These are phyloP conservation scores for Fusarium floridanum DNA, from an alignment of 2,329 filamentous ascomycete genomes.

Conservation along the genomic window DNA sequence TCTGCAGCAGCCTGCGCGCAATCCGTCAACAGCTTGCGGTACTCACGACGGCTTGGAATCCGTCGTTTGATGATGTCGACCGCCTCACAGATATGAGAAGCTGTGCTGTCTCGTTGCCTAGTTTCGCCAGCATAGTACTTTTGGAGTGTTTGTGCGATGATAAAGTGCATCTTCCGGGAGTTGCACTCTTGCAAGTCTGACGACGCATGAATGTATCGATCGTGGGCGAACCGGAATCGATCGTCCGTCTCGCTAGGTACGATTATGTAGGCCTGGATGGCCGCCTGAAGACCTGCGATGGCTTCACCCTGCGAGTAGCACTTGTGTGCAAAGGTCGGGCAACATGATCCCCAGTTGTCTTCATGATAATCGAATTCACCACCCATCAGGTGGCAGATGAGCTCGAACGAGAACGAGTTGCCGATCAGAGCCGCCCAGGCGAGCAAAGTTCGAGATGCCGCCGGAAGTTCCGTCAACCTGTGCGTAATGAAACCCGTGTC, in stretches of 20 bases:
- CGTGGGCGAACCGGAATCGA: constrained; percentile 88
- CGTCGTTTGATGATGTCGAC: constrained; percentile 79
- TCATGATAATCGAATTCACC: constrained; percentile 76
- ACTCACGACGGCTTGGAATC: constrained; percentile 72
- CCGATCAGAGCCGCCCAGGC: constrained; percentile 90
- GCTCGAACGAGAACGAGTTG: constrained; percentile 83
- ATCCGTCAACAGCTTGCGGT: constrained; percentile 81
- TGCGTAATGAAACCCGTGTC: constrained; percentile 86
- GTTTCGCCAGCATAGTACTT: constrained; percentile 75
- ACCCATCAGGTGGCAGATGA: constrained; percentile 82
- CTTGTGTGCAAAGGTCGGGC: constrained; percentile 36
- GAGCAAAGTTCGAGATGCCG: constrained; percentile 80
- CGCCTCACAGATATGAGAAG: constrained; percentile 84
- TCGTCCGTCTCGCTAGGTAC: constrained; percentile 87
- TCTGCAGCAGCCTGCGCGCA: constrained; percentile 84
- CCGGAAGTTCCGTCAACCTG: constrained; percentile 80
- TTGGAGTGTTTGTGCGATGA: constrained; percentile 85
- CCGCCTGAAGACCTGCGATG: constrained; percentile 83
- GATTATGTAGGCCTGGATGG: constrained; percentile 84
- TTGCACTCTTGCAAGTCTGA: constrained; percentile 77
- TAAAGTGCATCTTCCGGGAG: constrained; percentile 86
- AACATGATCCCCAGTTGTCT: constrained; percentile 56
- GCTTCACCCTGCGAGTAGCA: constrained; percentile 74
- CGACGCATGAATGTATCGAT: constrained; percentile 85
- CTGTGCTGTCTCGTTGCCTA: constrained; percentile 77